Evolutionary conservation across 202 grass and related monocot genomes (phyloP).

Genomic region (Zoysia matrella): DNA sequence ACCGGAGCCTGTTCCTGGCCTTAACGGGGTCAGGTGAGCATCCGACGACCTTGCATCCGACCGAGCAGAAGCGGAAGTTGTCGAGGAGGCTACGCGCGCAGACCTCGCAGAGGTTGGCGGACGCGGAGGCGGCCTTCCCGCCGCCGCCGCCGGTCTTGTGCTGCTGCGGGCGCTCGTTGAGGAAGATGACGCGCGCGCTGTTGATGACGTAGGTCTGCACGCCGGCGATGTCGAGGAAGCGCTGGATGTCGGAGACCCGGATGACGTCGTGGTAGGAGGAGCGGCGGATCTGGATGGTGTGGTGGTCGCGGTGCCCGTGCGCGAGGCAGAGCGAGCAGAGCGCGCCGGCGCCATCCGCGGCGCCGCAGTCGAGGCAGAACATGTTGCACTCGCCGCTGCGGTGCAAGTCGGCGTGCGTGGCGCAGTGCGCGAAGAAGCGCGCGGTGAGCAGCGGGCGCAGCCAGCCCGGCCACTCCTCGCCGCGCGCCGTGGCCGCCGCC

Average conservation of each 20-base stretch:
- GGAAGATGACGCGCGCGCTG: slow-evolving; percentile 44
- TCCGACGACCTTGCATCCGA: no score
- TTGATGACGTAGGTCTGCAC: slow-evolving; percentile 23
- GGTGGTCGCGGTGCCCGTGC: slow-evolving; percentile 56
- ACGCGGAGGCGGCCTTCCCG: slow-evolving; percentile 30
- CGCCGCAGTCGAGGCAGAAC: slow-evolving; percentile 94
- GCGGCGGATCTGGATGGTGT: slow-evolving; percentile 82
- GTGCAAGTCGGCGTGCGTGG: slow-evolving; percentile 71
- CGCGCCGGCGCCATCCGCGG: slow-evolving; percentile 42
- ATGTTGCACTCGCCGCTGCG: slow-evolving; percentile 98
- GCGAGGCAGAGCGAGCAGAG: slow-evolving; percentile 92
- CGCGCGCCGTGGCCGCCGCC: slow-evolving; percentile 40
- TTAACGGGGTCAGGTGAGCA: no score
- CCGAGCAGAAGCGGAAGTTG: no score
- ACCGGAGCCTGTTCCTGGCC: background rate
- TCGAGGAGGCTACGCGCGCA: slow-evolving; percentile 85
- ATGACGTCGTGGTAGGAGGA: slow-evolving; percentile 99
- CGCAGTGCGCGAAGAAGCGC: slow-evolving; percentile 93
- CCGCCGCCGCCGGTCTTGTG: slow-evolving; percentile 58
- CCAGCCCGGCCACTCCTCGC: slow-evolving; percentile 84
- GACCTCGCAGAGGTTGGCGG: slow-evolving; percentile 89
- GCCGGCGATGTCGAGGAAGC: slow-evolving; percentile 85
- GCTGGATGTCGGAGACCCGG: slow-evolving; percentile 86
- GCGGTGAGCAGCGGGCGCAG: slow-evolving; percentile 73
- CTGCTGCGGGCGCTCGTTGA: slow-evolving; percentile 91